phyloP scores from a whole-genome alignment of 495 filamentous ascomycete genomes.

The Neurospora sublineolata region DNA sequence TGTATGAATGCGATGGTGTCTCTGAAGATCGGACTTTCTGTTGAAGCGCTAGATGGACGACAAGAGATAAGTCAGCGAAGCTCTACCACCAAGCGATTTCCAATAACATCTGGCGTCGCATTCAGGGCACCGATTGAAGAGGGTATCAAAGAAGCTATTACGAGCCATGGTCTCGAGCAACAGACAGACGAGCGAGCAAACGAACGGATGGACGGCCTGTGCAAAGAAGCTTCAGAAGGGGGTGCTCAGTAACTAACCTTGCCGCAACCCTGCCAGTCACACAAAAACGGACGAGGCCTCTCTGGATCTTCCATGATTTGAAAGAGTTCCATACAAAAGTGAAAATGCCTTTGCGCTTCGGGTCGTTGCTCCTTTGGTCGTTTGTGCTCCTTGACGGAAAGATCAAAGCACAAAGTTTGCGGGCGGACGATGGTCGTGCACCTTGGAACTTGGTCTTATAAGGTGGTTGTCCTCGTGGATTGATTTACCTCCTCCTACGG shows the following conservation, averaged over 20 bases:
- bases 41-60: slow-evolving; percentile 60
- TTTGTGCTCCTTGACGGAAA: background rate
- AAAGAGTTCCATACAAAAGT: background rate
- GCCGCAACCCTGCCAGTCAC: slow-evolving; percentile 39
- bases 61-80: background rate
- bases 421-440: background rate
- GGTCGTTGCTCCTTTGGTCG: background rate
- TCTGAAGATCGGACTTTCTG: slow-evolving; percentile 81
- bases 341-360: background rate
- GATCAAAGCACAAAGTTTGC: slow-evolving; percentile 1
- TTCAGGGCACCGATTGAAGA: background rate
- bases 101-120: background rate
- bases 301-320: background rate
- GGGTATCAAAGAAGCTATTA: background rate
- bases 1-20: slow-evolving; percentile 83
- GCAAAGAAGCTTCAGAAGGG: background rate
- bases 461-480: background rate
- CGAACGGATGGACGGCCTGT: background rate
- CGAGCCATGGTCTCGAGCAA: background rate
- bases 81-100: background rate
- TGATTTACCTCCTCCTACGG: background rate
- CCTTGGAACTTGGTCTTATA: background rate
- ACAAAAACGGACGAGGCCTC: slow-evolving; percentile 37
- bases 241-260: slow-evolving; percentile 31
- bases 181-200: background rate